These are phyloP conservation scores for Exophiala xenobiotica DNA, from an alignment of 2,329 filamentous ascomycete species.

Conservation along the genomic window DNA sequence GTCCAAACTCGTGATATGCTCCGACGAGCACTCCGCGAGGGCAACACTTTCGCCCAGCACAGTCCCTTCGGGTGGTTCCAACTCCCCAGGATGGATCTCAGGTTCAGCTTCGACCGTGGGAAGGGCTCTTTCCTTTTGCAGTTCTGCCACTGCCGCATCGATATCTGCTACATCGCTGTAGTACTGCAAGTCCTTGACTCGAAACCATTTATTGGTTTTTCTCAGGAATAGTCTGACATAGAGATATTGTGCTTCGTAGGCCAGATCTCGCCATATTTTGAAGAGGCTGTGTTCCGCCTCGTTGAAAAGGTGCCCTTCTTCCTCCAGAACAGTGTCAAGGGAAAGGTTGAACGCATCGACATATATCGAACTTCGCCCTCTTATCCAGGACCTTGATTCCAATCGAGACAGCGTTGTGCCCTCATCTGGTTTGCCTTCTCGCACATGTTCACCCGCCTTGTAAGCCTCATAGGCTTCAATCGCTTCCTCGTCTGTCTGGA, in stretches of 20 bases:
- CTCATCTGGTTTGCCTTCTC: constrained; percentile 1
- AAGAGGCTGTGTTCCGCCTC: constrained; percentile 76
- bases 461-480: constrained; percentile 77
- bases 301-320: constrained; percentile 86
- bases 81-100: constrained; percentile 47
- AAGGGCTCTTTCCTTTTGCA: constrained; percentile 61
- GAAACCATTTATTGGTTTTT: constrained; percentile 90
- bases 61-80: constrained; percentile 48
- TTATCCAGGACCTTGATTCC: constrained; percentile 64
- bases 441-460: constrained; percentile 54
- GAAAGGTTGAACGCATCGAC: constrained; percentile 96
- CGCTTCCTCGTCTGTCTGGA: constrained; percentile 67
- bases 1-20: constrained; percentile 72
- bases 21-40: constrained; percentile 77
- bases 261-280: constrained; percentile 66
- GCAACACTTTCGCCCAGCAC: constrained; percentile 60
- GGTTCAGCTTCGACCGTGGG: constrained; percentile 44
- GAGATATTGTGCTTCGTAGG: constrained; percentile 88
- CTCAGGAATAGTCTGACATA: constrained; percentile 87
- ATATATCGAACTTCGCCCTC: constrained; percentile 84
- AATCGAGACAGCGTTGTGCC: constrained; percentile 51
- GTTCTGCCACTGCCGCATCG: constrained; percentile 59
- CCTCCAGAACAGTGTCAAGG: constrained; percentile 81
- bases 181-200: constrained; percentile 73
- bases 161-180: constrained; percentile 79